Evolutionary conservation across 345 rosid species (phyloP), one percentile per base, ranked within the genome.

Genomic region (Heritiera fomes): DNA sequence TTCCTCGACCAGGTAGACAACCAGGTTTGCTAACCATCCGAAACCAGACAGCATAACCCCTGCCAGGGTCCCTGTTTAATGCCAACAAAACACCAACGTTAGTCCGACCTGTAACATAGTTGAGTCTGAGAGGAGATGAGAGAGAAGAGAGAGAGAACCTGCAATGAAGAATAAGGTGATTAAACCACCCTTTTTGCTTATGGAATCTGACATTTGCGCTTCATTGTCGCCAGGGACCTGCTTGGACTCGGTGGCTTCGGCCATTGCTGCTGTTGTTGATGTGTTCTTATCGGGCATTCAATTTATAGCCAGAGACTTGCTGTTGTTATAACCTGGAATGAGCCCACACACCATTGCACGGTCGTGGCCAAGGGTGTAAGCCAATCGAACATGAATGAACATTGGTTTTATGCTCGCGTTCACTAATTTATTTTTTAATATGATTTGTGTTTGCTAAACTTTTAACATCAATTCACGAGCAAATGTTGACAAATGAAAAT

Each of bases 1-100:
- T 23, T 81, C 77, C 58, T 84, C n/a, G 14, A 86, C 84, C 72
- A 86, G 76, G 75, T 68, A 86, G 47, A 86, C 85, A 55, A 81
- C 55, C 50, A 81, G 62, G 77, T 81, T 81, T 9, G 73, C 66
- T 12, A 76, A 10, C 83, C 80, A 77, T 70, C 80, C 83, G 2
- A 61, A 63, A 62, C 68, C 47, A 50, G 77, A 63, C 14, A 81
- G 52, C 38, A 65, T 32, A 58, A 71, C 59, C 14, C 83, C 77
- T 13, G 49, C 30, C 28, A 76, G 34, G n/a, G 73, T 72, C 58
- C 55, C 80, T 80, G 77, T 6, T 73, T 53, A 38, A 8, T 14
- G 20, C 47, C 56, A 56, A 40, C 53, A 23, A 20, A n/a, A 61
- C 75, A 47, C 34, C 61, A 56, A 53, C 8, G 5, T 41, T 71